A percentile compares a stretch with the other conserved stretches of the same genome.
Evolutionary conservation across 768 basidiomycete genomes (phyloP).

Genomic region (Leccinum incarnatum): DNA sequence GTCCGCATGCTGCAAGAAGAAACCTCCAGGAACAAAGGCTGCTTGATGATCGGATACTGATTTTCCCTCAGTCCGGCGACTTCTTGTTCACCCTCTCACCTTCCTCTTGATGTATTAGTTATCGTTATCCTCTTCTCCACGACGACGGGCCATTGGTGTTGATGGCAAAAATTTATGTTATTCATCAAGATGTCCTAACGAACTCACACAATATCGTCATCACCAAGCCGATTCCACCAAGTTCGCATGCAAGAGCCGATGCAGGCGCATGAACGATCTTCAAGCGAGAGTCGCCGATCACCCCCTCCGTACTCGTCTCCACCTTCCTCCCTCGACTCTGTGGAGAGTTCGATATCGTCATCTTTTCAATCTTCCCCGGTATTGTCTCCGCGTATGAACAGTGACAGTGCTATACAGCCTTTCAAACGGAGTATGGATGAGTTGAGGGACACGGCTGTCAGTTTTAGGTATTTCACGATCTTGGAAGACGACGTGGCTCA

Average conservation of each 20-base stretch:
- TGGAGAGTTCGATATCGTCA: slow-evolving; percentile 21
- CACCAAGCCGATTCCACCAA: slow-evolving; percentile 34
- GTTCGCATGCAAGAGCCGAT: slow-evolving; percentile 35
- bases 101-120: too few relatives aligned
- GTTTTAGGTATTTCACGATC: slow-evolving; percentile 46
- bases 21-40: too few relatives aligned
- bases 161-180: too few relatives aligned
- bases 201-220: too few relatives aligned
- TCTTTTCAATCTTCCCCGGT: slow-evolving; percentile 15
- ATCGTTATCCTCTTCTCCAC: too few relatives aligned
- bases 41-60: too few relatives aligned
- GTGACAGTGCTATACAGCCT: slow-evolving; percentile 32
- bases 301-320: slow-evolving; percentile 37
- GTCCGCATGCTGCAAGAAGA: too few relatives aligned
- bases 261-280: slow-evolving; percentile 14
- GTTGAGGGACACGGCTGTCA: slow-evolving; percentile 44
- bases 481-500: slow-evolving; percentile 40
- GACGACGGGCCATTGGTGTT: too few relatives aligned
- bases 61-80: too few relatives aligned
- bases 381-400: slow-evolving; percentile 23
- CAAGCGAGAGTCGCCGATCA: slow-evolving; percentile 23
- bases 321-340: slow-evolving; percentile 30
- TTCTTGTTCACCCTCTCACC: too few relatives aligned
- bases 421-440: slow-evolving; percentile 49
- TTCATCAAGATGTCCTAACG: too few relatives aligned